Evolutionary conservation across 345 rosid species (phyloP).

Genomic region (Noccaea caerulescens): DNA sequence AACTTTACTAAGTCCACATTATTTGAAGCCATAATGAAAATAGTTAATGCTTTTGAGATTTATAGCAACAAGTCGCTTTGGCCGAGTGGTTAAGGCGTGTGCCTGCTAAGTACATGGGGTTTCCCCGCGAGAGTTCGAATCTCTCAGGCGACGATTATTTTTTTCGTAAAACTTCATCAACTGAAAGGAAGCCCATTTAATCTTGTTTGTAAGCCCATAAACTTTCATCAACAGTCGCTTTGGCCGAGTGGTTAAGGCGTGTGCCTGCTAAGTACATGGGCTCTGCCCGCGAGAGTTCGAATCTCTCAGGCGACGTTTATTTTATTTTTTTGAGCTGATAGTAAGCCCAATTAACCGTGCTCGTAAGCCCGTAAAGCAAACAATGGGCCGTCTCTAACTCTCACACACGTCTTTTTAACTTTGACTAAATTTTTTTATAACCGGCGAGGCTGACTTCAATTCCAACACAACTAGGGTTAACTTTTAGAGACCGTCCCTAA

Average conservation of each 20-base stretch:
- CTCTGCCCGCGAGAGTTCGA: conserved; percentile 75
- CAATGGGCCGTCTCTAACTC: conserved; percentile 17
- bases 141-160: conserved; percentile 63
- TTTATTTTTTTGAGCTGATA: background rate
- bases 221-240: conserved; percentile 34
- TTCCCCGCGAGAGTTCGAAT: conserved; percentile 80
- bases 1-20: no score
- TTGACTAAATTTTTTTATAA: background rate
- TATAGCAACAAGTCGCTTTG: conserved; percentile 15
- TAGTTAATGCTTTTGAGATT: no score
- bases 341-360: conserved; percentile 5
- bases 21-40: no score
- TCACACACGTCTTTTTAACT: background rate
- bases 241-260: conserved; percentile 71
- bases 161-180: background rate
- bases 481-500: background rate
- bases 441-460: conserved; percentile 29
- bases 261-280: conserved; percentile 75
- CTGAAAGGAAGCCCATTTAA: background rate
- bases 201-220: background rate
- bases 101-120: conserved; percentile 79
- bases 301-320: conserved; percentile 66
- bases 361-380: background rate
- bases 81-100: conserved; percentile 74
- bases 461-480: conserved; percentile 16